These are phyloP conservation scores for Trichoderma polysporum DNA, from an alignment of 2,329 filamentous ascomycete species.

Conservation along the genomic window DNA sequence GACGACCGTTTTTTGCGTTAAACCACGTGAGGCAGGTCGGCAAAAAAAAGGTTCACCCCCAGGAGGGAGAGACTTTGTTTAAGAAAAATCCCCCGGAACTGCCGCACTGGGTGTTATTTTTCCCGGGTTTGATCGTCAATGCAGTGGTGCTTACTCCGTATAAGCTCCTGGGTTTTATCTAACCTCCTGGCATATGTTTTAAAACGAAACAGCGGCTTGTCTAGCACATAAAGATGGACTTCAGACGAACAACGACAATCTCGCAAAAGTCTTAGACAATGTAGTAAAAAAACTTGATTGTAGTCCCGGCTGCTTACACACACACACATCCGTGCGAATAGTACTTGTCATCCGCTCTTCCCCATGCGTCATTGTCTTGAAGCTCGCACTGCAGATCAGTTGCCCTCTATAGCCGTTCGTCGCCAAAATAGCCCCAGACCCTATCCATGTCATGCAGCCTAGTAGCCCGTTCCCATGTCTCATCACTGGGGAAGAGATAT, in stretches of 20 bases:
- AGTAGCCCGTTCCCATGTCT: conserved; percentile 11
- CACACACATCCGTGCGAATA: background rate
- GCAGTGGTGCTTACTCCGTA: background rate
- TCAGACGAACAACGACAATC: too few relatives aligned
- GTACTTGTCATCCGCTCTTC: background rate
- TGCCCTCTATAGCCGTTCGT: background rate
- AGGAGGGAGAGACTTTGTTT: too few relatives aligned
- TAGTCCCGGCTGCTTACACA: background rate
- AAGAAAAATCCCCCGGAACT: too few relatives aligned
- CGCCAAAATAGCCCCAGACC: background rate
- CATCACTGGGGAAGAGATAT: conserved; percentile 2
- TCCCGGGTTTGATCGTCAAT: background rate
- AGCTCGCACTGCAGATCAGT: background rate
- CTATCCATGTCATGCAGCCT: background rate
- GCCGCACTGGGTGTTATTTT: background rate
- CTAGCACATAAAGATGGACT: too few relatives aligned
- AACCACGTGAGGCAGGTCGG: conserved; percentile 1
- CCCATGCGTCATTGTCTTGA: conserved; percentile 3
- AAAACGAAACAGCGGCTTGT: too few relatives aligned
- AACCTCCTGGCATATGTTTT: too few relatives aligned
- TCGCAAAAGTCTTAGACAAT: too few relatives aligned
- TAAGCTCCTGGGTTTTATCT: background rate
- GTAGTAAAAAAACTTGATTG: too few relatives aligned
- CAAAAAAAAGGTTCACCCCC: too few relatives aligned
- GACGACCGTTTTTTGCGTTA: background rate